Conservation (phyloP, 768 basidiomycete genomes). For the Suillus subluteus region DNA sequence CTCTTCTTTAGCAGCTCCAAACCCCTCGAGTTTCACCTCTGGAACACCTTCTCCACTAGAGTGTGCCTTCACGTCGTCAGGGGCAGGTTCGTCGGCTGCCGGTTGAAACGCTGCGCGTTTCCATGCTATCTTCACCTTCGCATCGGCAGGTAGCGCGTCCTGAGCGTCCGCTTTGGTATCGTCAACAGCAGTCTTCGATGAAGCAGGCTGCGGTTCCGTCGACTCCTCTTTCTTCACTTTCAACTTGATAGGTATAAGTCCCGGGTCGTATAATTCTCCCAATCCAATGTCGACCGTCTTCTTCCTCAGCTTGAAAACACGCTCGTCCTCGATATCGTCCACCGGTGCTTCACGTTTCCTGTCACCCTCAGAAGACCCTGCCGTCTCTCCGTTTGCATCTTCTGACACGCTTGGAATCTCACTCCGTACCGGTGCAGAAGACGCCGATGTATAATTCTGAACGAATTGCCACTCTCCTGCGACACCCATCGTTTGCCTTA, state of each 20-base stretch:
- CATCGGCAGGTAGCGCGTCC: conserved; percentile 16
- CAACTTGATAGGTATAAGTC: conserved; percentile 63
- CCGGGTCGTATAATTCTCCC: conserved; percentile 84
- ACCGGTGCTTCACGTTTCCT: conserved; percentile 44
- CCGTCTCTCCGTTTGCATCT: conserved; percentile 12
- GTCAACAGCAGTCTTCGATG: conserved; percentile 14
- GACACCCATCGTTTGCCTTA: conserved; percentile 64
- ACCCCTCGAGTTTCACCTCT: not conserved
- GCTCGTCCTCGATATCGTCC: conserved; percentile 52
- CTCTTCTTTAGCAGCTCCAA: conserved; percentile 4
- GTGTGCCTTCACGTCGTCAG: conserved; percentile 10
- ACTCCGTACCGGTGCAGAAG: conserved; percentile 21
- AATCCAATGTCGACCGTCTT: conserved; percentile 62
- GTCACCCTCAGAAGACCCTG: conserved; percentile 35
- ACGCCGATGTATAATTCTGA: conserved; percentile 30
- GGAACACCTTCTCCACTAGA: conserved; percentile 18
- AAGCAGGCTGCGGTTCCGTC: conserved; percentile 15
- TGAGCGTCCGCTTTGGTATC: conserved; percentile 14
- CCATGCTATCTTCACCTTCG: conserved; percentile 41
- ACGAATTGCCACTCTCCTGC: conserved; percentile 83
- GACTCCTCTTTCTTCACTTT: conserved; percentile 55
- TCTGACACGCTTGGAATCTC: not conserved
- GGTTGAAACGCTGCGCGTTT: conserved; percentile 25
- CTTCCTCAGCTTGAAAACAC: conserved; percentile 70
- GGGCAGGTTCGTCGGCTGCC: not conserved